phyloP scores from a whole-genome alignment of 345 rosid genomes.

The Salix dunnii region DNA sequence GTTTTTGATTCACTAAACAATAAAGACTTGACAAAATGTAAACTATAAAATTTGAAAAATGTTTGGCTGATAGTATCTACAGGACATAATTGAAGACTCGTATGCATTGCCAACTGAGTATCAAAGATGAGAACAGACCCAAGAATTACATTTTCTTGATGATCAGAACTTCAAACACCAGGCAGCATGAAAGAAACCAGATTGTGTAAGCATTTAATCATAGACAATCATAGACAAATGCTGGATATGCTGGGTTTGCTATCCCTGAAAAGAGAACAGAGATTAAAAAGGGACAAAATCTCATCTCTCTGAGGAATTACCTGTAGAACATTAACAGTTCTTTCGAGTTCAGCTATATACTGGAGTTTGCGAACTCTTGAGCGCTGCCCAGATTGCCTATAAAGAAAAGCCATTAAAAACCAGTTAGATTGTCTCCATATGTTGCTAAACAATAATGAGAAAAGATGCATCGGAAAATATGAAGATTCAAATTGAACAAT shows the following conservation, averaged over 20 bases:
- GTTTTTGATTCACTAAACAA: not conserved
- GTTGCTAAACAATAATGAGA: not conserved
- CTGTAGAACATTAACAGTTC: constrained; percentile 59
- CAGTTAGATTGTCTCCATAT: not conserved
- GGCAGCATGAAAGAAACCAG: not conserved
- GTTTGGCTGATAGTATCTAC: not conserved
- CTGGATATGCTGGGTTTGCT: not conserved
- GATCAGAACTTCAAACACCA: not conserved
- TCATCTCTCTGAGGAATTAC: constrained; percentile 29
- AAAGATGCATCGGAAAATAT: not conserved
- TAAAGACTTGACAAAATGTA: not conserved
- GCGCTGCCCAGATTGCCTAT: constrained; percentile 73
- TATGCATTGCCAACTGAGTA: no score
- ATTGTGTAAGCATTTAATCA: not conserved
- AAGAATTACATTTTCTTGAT: no score
- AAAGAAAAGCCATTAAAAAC: constrained; percentile 10
- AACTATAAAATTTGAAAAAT: not conserved
- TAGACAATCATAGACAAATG: not conserved
- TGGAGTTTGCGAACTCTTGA: constrained; percentile 83
- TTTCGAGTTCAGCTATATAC: constrained; percentile 78
- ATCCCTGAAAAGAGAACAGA: not conserved
- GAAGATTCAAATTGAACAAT: not conserved
- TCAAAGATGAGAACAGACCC: no score
- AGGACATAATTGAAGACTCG: not conserved
- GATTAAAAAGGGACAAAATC: not conserved